phyloP scores from a whole-genome alignment of 371 early-diverging fungal genomes.

The Choanephora cucurbitarum region DNA sequence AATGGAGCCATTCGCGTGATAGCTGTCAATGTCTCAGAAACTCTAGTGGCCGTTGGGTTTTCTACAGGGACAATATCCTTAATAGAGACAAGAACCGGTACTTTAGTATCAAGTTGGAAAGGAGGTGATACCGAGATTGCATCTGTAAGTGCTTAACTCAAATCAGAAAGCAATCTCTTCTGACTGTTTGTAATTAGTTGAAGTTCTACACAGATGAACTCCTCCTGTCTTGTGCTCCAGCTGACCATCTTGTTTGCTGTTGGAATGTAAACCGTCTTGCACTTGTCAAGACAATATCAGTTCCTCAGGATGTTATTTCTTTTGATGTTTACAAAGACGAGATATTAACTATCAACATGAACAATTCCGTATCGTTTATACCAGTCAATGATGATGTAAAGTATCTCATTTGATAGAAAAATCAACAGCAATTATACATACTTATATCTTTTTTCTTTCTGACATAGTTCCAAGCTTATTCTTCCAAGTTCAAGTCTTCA shows the following conservation, averaged over 20 bases:
- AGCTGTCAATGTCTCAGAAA: conserved; percentile 56
- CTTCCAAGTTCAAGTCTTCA: conserved; percentile 66
- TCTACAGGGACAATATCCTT: conserved; percentile 62
- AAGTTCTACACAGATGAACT: conserved; percentile 65
- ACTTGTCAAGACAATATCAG: conserved; percentile 61
- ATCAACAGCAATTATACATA: neutral
- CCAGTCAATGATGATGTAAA: conserved; percentile 70
- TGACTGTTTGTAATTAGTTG: conserved; percentile 36
- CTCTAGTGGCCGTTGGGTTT: conserved; percentile 60
- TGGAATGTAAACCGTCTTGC: conserved; percentile 61
- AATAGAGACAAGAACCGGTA: conserved; percentile 64
- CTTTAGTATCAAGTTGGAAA: conserved; percentile 63
- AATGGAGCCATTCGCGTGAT: conserved; percentile 42
- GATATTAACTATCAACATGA: conserved; percentile 62
- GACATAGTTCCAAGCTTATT: conserved; percentile 60
- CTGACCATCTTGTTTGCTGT: conserved; percentile 66
- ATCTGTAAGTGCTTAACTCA: conserved; percentile 36
- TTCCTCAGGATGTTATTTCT: conserved; percentile 28
- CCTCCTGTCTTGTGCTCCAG: conserved; percentile 62
- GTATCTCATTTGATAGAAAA: neutral
- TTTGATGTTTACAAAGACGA: conserved; percentile 42
- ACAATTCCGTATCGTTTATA: conserved; percentile 66
- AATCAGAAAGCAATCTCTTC: neutral
- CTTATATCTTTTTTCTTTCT: neutral
- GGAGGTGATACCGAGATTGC: conserved; percentile 67